Evolutionary conservation across 73 alveolate species (phyloP).

Genomic region (Tetrahymena elliotti): DNA sequence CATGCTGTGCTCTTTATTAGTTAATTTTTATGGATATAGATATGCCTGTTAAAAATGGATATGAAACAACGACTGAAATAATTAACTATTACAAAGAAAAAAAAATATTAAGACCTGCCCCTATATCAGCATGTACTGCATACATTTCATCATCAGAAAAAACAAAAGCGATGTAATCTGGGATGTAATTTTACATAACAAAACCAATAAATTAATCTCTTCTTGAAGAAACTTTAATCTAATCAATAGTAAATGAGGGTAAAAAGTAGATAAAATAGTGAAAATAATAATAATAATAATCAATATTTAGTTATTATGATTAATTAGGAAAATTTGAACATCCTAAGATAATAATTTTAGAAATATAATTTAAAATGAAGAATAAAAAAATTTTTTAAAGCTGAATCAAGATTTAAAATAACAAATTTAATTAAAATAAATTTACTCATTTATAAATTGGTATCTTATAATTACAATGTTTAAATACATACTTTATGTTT

Average conservation of each 20-base stretch:
- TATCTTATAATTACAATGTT: no score
- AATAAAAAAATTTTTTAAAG: no score
- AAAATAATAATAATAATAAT: no score
- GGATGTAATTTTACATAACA: background rate
- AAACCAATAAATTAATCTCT: background rate
- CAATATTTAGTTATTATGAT: no score
- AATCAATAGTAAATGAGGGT: background rate
- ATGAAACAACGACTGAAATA: conserved; percentile 1
- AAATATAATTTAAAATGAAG: no score
- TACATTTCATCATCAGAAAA: background rate
- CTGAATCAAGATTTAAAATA: no score
- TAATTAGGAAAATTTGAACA: no score
- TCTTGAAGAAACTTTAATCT: background rate
- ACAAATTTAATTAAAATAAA: no score
- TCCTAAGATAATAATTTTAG: no score
- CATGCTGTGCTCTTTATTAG: background rate
- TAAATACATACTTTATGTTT: no score
- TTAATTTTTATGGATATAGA: conserved; percentile 41
- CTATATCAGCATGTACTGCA: background rate
- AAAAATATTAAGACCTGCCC: background rate
- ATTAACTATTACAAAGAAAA: background rate
- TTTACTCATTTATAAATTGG: no score
- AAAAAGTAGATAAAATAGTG: background rate
- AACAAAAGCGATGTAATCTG: background rate
- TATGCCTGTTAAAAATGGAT: conserved; percentile 41